These are phyloP conservation scores for Lactarius sp. DNA, from an alignment of 768 basidiomycete genomes.

Conservation along the genomic window DNA sequence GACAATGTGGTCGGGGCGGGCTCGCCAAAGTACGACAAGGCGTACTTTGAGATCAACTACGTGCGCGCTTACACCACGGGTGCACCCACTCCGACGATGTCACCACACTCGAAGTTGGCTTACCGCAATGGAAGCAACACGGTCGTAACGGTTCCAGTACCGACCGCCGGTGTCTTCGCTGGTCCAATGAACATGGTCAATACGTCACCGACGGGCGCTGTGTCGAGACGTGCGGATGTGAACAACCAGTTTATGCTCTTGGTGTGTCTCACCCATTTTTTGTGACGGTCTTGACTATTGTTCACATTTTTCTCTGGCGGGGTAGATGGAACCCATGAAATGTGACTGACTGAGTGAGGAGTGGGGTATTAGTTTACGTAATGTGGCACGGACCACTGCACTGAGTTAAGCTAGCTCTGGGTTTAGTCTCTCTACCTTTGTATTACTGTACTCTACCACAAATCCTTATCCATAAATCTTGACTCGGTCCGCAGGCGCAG, in stretches of 20 bases:
- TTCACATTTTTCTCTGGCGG: no score
- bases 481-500: no score
- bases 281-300: neutral
- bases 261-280: conserved; percentile 7
- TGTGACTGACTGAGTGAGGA: no score
- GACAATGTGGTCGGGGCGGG: conserved; percentile 53
- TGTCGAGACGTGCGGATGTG: neutral
- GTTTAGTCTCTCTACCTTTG: no score
- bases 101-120: conserved; percentile 19
- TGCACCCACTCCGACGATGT: conserved; percentile 23
- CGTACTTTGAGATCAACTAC: conserved; percentile 65
- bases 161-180: conserved; percentile 12
- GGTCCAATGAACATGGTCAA: neutral
- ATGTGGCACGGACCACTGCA: no score
- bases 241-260: neutral
- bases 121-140: conserved; percentile 7
- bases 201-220: neutral
- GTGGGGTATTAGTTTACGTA: no score
- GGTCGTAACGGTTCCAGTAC: neutral
- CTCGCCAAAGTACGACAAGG: conserved; percentile 49
- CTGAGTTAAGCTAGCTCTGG: no score
- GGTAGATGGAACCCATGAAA: no score
- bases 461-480: no score
- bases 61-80: conserved; percentile 53
- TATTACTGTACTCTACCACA: no score